Conservation (phyloP, 768 basidiomycete species). For the Pleurotus citrinopileatus region DNA sequence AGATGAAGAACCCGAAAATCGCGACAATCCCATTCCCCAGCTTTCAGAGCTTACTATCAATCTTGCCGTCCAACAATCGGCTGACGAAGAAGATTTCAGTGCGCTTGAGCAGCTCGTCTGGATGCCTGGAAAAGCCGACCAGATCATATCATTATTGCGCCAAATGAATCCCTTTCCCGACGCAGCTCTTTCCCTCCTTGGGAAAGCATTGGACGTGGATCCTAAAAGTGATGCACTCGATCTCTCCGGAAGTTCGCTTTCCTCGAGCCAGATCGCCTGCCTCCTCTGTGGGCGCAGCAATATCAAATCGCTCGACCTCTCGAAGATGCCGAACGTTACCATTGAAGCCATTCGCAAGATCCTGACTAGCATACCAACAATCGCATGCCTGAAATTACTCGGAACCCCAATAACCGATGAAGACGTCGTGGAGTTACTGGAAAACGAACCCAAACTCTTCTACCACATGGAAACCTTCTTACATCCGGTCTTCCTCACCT, state of each 20-base stretch:
- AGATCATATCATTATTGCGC: constrained; percentile 19
- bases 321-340: constrained; percentile 22
- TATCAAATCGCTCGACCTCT: constrained; percentile 22
- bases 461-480: constrained; percentile 23
- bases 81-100: constrained; percentile 19
- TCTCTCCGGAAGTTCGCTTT: constrained; percentile 21
- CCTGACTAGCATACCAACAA: constrained; percentile 16
- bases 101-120: constrained; percentile 25
- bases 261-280: constrained; percentile 21
- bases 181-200: constrained; percentile 21
- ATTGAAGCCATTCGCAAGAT: constrained; percentile 19
- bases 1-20: no score
- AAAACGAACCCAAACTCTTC: constrained; percentile 23
- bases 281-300: constrained; percentile 9
- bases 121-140: constrained; percentile 25
- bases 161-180: constrained; percentile 23
- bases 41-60: constrained; percentile 24
- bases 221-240: constrained; percentile 18
- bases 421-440: constrained; percentile 21
- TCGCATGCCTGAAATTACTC: constrained; percentile 24
- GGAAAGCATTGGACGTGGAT: constrained; percentile 14
- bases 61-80: constrained; percentile 22
- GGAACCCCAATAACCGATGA: constrained; percentile 20
- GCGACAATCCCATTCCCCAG: no score
- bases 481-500: constrained; percentile 23